phyloP scores from a whole-genome alignment of 257 asterid genomes.

The Oldenlandia corymbosa region DNA sequence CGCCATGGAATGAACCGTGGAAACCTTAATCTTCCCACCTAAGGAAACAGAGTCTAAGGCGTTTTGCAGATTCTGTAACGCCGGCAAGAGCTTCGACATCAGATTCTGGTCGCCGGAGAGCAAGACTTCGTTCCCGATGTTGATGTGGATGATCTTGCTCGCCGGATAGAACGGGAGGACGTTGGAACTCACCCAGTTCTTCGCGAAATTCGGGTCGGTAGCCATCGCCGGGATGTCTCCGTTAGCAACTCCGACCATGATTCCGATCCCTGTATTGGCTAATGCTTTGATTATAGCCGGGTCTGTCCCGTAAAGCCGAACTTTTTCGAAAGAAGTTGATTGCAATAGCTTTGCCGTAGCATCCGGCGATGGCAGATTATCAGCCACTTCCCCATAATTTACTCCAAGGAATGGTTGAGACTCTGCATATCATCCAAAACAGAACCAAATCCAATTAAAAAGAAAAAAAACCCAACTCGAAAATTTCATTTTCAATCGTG shows the following conservation, averaged over 20 bases:
- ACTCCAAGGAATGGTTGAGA: conserved; percentile 60
- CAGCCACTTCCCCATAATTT: conserved; percentile 68
- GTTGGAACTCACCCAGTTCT: conserved; percentile 43
- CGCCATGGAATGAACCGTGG: conserved; percentile 69
- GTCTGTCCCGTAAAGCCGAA: conserved; percentile 58
- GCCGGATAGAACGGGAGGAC: conserved; percentile 59
- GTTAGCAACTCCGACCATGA: conserved; percentile 55
- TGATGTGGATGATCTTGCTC: conserved; percentile 40
- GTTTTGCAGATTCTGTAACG: conserved; percentile 53
- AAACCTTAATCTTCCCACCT: conserved; percentile 55
- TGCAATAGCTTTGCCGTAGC: conserved; percentile 50
- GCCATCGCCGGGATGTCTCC: conserved; percentile 61
- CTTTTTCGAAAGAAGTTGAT: conserved; percentile 45
- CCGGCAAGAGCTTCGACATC: conserved; percentile 55
- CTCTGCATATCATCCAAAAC: conserved; percentile 21
- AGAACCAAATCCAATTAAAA: not conserved
- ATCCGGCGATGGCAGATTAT: conserved; percentile 58
- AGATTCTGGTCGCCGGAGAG: conserved; percentile 46
- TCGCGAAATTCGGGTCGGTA: conserved; percentile 41
- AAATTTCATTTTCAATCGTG: not conserved
- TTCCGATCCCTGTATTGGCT: conserved; percentile 54
- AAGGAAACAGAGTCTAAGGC: conserved; percentile 40
- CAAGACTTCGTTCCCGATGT: conserved; percentile 68
- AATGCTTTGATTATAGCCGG: conserved; percentile 47
- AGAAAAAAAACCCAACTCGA: not conserved